Base-by-base conservation (phyloP, 345 rosid genomes). In the Kandelia obovata region DNA sequence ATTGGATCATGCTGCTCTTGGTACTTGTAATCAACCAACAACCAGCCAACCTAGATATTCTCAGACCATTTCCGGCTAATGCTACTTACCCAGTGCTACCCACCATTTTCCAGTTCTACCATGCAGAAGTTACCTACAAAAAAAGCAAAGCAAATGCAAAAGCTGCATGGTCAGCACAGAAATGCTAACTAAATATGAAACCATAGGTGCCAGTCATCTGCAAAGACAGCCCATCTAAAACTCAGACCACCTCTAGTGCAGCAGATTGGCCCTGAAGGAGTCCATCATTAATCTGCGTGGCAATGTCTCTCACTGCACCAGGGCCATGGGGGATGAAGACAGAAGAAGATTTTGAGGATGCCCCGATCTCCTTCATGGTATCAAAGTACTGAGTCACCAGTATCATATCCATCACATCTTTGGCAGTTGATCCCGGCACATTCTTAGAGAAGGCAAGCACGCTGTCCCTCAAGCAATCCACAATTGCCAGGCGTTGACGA, bases 321-420 rank as follows among this genome's bases (percentile, higher is more conserved):
- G 68, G 68, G 34, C 68, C 68, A 49, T 49, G 68, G 23, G 68
- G 68, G 30, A 66, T 67, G 70, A 67, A 67, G 16, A 67, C 70
- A 23, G 62, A 67, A 2, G 70, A 67, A 2, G 70, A 53, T 26
- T 67, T 67, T 32, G 70, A 53, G 62, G 68, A 63, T 2, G 69
- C 58, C 27, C 69, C 60, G 6, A 66, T 66, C 27, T 66, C 69
- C 20, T 66, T 52, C 69, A 66, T 52, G 43, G 69, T 66, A 31
- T 66, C 69, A 52, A 66, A 66, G 59, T 66, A 66, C 46, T 52
- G 60, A 66, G 69, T 66, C 59, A 49, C 26, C 59, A 66, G 69
- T 9, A 66, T 60, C 69, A 66, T 66, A 13, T 52, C 69, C 66
- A 46, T 63, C 34, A 63, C 66, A 46, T 63, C 66, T 53, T 63